phyloP scores from a whole-genome alignment of 2,329 filamentous ascomycete genomes.

The Penicillium occitanis region DNA sequence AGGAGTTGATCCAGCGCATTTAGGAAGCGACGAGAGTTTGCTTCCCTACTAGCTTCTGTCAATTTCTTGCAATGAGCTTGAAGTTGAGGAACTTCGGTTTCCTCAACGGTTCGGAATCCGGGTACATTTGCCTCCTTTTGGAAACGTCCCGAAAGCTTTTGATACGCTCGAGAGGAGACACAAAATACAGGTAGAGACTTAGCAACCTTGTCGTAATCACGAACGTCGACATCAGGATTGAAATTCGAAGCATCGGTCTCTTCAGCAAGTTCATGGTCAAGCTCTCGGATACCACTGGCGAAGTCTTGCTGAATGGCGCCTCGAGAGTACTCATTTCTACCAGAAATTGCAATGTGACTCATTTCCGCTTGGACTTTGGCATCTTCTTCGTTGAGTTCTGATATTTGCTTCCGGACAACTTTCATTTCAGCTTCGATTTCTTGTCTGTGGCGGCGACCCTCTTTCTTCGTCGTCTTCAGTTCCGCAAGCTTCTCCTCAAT shows the following conservation, averaged over 20 bases:
- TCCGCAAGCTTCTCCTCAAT: slow-evolving; percentile 22
- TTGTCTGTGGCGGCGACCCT: slow-evolving; percentile 52
- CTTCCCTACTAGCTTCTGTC: slow-evolving; percentile 52
- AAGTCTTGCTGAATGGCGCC: slow-evolving; percentile 59
- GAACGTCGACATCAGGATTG: slow-evolving; percentile 54
- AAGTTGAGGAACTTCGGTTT: slow-evolving; percentile 62
- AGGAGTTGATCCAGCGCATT: slow-evolving; percentile 53
- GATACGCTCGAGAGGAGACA: slow-evolving; percentile 62
- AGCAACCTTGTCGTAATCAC: slow-evolving; percentile 61
- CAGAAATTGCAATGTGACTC: slow-evolving; percentile 48
- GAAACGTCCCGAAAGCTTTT: slow-evolving; percentile 59
- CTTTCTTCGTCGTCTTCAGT: slow-evolving; percentile 21
- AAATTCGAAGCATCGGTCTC: slow-evolving; percentile 58
- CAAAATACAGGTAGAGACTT: slow-evolving; percentile 62
- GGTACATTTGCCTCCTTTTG: slow-evolving; percentile 52
- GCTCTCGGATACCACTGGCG: slow-evolving; percentile 58
- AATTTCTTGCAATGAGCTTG: slow-evolving; percentile 60
- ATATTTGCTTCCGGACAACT: slow-evolving; percentile 25
- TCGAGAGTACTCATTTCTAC: slow-evolving; percentile 58
- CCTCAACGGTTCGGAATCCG: slow-evolving; percentile 54
- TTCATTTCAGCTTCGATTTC: slow-evolving; percentile 34
- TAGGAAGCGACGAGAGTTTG: slow-evolving; percentile 52
- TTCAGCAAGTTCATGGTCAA: slow-evolving; percentile 49
- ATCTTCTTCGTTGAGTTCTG: slow-evolving; percentile 31
- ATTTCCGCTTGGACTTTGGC: slow-evolving; percentile 36